A percentile compares a stretch with the other conserved stretches of the same genome.
Conservation (phyloP, 345 rosid genomes). For the Barbarea vulgaris region DNA sequence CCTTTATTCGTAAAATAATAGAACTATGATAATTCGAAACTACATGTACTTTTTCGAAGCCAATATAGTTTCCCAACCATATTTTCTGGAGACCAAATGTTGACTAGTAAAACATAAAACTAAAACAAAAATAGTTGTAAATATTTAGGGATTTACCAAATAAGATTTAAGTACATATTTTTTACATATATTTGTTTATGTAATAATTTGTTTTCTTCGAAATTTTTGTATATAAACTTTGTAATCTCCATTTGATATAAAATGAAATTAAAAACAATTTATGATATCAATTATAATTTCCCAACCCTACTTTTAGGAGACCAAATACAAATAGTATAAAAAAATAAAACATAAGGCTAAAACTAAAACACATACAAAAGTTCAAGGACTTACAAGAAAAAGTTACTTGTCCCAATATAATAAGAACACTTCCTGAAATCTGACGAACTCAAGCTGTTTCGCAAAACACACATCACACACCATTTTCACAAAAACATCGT, state of each 20-base stretch:
- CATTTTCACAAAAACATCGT: conserved; percentile 41
- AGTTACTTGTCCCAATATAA: background rate
- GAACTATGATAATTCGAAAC: background rate
- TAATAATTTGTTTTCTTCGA: too few relatives aligned
- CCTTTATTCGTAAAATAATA: background rate
- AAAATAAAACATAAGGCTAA: background rate
- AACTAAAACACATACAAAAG: background rate
- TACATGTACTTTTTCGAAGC: background rate
- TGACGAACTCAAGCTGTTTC: conserved; percentile 21
- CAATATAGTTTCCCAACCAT: too few relatives aligned
- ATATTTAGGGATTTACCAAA: background rate
- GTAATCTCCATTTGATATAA: too few relatives aligned
- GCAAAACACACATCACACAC: conserved; percentile 33
- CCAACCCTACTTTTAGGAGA: background rate
- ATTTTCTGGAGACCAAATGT: background rate
- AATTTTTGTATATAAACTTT: too few relatives aligned
- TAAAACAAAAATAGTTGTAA: background rate
- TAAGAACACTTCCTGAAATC: conserved; percentile 16
- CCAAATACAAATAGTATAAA: background rate
- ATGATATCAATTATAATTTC: background rate
- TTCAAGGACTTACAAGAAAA: background rate
- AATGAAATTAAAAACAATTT: too few relatives aligned
- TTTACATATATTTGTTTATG: too few relatives aligned
- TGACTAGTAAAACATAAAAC: background rate
- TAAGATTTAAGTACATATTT: too few relatives aligned